Evolutionary conservation across 2,329 filamentous ascomycete genomes (phyloP), one percentile per base, ranked within the genome.

Genomic region (Calonectria henricotiae): DNA sequence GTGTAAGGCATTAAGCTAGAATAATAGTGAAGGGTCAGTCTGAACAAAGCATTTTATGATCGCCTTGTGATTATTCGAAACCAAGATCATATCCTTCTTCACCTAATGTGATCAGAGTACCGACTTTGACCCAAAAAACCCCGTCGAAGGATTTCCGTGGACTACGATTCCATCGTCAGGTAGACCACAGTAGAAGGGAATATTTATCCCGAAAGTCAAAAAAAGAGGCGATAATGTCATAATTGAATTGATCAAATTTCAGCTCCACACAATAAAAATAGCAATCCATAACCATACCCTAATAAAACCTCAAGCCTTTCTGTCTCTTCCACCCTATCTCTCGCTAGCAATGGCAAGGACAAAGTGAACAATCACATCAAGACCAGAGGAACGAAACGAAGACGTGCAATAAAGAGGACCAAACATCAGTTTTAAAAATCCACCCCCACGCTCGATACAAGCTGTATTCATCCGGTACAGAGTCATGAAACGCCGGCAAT

Each of bases 401-500:
- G 51, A 70, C 62, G 43, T 69, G 65, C 61, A 27, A 62, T 62
- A 62, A 69, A 71, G 62, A 65, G 51, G 69, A 71, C 68, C 74
- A 72, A 66, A 69, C 69, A 32, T 62, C 41, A 43, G 51, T 51
- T 68, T 72, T 65, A 60, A 49, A 44, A 65, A 60, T 47, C 69
- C 58, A 63, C 41, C 65, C 49, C 44, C 67, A 64, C 25, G 23
- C 72, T 63, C 76, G 73, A 58, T 71, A 69, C 75, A 68, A 74
- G 75, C 74, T 75, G 69, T 71, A 55, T 73, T 70, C 71, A 74
- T 75, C 65, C 69, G 65, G 72, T 72, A 67, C 67, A 67, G 71
- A 72, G 72, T 77, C 76, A 70, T 73, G 72, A 63, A 71, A 78
- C 76, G 73, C 73, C 72, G 71, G 65, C 69, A 71, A 76, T 71